phyloP scores from a whole-genome alignment of 768 basidiomycete species.

The Auricularia cornea region DNA sequence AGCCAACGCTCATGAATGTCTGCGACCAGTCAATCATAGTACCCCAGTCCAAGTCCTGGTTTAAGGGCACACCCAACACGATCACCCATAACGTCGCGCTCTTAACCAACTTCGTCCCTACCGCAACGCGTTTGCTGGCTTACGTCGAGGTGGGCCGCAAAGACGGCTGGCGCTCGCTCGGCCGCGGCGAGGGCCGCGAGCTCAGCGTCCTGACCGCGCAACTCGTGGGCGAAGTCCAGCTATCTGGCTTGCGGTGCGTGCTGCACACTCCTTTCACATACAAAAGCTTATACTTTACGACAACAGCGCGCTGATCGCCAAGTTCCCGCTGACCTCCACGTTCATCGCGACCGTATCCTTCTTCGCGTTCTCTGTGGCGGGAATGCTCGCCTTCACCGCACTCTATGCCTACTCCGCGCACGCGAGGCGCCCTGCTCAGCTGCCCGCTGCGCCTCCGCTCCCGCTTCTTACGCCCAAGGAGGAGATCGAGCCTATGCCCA shows the following conservation, averaged over 20 bases:
- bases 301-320: slow-evolving; percentile 56
- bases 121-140: slow-evolving; percentile 43
- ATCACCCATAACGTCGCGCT: slow-evolving; percentile 48
- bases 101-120: slow-evolving; percentile 44
- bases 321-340: slow-evolving; percentile 55
- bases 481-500: not conserved
- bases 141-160: slow-evolving; percentile 62
- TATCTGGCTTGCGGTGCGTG: slow-evolving; percentile 58
- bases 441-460: not conserved
- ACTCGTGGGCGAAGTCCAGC: slow-evolving; percentile 53
- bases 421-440: not conserved
- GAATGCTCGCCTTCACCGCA: slow-evolving; percentile 21
- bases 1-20: too few relatives aligned
- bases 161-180: slow-evolving; percentile 65
- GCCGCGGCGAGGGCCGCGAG: slow-evolving; percentile 64
- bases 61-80: slow-evolving; percentile 32
- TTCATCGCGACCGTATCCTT: slow-evolving; percentile 30
- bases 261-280: not conserved
- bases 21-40: slow-evolving; percentile 64
- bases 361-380: slow-evolving; percentile 16
- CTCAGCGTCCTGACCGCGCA: slow-evolving; percentile 56
- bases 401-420: slow-evolving; percentile 21
- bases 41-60: slow-evolving; percentile 27
- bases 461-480: not conserved
- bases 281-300: not conserved